Base-by-base conservation (phyloP, 164 flowering plant species). In the Chloranthus sessilifolius region DNA sequence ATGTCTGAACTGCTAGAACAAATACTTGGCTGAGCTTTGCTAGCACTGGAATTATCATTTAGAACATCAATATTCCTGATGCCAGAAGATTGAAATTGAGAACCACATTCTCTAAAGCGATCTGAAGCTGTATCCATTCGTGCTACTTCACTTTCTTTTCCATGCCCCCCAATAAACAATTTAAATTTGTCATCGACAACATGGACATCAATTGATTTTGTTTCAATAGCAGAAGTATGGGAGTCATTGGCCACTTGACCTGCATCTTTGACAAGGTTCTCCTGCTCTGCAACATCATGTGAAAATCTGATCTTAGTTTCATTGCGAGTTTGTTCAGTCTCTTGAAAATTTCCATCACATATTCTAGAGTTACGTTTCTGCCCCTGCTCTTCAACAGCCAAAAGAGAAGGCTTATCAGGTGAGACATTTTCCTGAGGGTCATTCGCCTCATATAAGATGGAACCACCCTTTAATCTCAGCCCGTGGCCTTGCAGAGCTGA, bases 181-280 rank as follows among this genome's bases (percentile, higher is more conserved):
- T 50, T 48, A 14, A 57, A 36, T 17, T 63, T 66, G 53, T 74
- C 67, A 61, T 58, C 82, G 65, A 79, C 56, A 3, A 77, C 83
- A 70, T 76, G 94, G 58, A 90, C 81, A 74, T 87, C 95, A 59
- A 61, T 66, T 53, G 77, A 58, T 52, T 47, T 57, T 28, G 65
- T 43, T 49, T 77, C 77, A 17, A 47, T 44, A 31, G 64, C 75
- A 48, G 5, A 48, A 60, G 28, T 51, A 26, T 14, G 5, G 15
- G 12, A 39, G 41, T 43, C 55, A 26, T 25, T 35, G 3, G 17
- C 23, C 20, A 38, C 57, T 42, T 39, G 56, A 48, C 47, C 60
- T n/a, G 23, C 35, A 47, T 42, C 58, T 39, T 62, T 45, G 21
- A 30, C 48, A 25, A 45, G 60, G 60, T 64, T 64, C 24, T 63